Base-by-base conservation (phyloP, 1,284 basidiomycete genomes). In the Ganoderma leucocontextum region DNA sequence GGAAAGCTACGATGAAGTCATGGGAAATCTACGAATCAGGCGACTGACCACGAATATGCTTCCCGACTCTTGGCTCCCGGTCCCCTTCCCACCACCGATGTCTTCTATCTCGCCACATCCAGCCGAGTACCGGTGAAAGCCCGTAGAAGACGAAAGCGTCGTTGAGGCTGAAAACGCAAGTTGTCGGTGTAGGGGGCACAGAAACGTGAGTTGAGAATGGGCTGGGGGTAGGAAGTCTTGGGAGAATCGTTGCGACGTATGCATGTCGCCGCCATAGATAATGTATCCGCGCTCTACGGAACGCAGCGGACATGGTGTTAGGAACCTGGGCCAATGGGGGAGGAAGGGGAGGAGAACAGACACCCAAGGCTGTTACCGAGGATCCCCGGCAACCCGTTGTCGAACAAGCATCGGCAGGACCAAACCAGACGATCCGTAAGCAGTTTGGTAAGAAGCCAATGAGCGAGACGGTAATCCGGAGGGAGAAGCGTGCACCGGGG, bases 381-480 rank as follows among this genome's bases (percentile, higher is more conserved):
- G 35, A 29, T 35, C 35, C 55, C 38, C 35, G 55, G 55, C 33
- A n/a, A n/a, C 15, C 62, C 70, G 64, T 52, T 49, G 44, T 52
- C 33, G 39, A 66, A 67, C 63, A 64, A 61, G 55, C 63, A 52
- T 65, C 42, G 63, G 10, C 41, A 60, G 52, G 25, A 64, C 65
- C 58, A 61, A 55, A 67, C 35, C 38, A 63, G 33, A 29, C 33
- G 39, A 55, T 65, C 64, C 53, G 70, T 71, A 65, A 71, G 70
- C 70, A 57, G 47, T 17, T 2, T 42, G 10, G 17, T 17, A 53
- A 12, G 29, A 67, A 61, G 52, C 71, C 71, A 72, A 72, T 72
- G 65, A 29, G 60, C 38, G 42, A 1, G 29, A 35, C 47, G 60
- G 66, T 39, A 72, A 68, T 33, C 55, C 41, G n/a, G 53, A 19